Conservation (phyloP, 2,329 filamentous ascomycete species). For the Fusarium agapanthi region DNA sequence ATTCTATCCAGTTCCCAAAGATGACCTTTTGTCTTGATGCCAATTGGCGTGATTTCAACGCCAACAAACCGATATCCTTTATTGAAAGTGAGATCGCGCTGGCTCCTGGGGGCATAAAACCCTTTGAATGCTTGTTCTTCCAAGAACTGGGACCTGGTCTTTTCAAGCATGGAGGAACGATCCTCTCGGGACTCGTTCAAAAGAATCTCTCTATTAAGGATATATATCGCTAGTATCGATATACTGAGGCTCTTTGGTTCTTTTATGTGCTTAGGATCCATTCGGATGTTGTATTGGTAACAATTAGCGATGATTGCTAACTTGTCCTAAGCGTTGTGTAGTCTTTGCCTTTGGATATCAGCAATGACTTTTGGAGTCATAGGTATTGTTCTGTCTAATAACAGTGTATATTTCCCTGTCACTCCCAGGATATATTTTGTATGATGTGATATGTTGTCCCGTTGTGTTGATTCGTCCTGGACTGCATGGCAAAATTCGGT, state of each 20-base stretch:
- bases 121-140: neutral
- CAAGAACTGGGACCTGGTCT: neutral
- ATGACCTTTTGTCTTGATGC: neutral
- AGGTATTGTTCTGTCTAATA: neutral
- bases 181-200: neutral
- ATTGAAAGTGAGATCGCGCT: neutral
- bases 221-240: neutral
- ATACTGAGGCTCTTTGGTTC: neutral
- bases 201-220: neutral
- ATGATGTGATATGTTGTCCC: neutral
- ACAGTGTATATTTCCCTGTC: neutral
- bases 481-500: neutral
- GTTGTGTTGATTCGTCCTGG: neutral
- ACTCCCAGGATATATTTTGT: neutral
- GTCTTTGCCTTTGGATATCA: neutral
- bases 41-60: neutral
- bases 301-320: slow-evolving; percentile 2
- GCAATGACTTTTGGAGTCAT: neutral
- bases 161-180: neutral
- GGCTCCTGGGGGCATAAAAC: neutral
- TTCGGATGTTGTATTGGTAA: neutral
- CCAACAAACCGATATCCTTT: neutral
- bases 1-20: neutral
- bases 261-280: neutral
- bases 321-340: neutral